Conservation (phyloP, 768 basidiomycete genomes). For the Strobilomyces dryophilus region DNA sequence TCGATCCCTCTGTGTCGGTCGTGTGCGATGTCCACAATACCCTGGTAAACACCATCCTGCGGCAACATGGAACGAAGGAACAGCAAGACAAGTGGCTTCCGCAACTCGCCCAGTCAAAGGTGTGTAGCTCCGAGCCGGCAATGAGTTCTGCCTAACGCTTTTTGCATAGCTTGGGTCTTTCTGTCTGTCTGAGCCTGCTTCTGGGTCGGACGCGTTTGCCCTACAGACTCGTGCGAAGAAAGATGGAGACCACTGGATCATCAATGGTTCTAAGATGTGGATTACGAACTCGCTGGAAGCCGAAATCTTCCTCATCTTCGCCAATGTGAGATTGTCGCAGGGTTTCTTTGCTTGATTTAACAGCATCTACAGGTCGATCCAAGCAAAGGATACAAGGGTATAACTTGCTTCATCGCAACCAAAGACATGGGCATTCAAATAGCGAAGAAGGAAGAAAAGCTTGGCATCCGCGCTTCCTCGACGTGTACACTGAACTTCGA, state of each 20-base stretch:
- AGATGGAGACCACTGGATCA: conserved; percentile 78
- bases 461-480: conserved; percentile 93
- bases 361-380: conserved; percentile 59
- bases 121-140: conserved; percentile 23
- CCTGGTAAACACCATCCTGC: conserved; percentile 90
- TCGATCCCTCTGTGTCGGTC: conserved; percentile 96
- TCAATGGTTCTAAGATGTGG: conserved; percentile 99
- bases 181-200: conserved; percentile 88
- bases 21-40: conserved; percentile 99
- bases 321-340: conserved; percentile 60
- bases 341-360: neutral
- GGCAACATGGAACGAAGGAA: conserved; percentile 78
- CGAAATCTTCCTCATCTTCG: conserved; percentile 90
- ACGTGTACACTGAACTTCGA: conserved; percentile 95
- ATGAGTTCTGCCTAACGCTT: neutral
- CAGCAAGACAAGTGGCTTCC: conserved; percentile 91
- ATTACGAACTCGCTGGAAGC: conserved; percentile 95
- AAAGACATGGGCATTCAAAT: conserved; percentile 97
- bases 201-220: conserved; percentile 97
- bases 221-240: conserved; percentile 89
- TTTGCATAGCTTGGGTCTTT: conserved; percentile 82
- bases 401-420: conserved; percentile 94
- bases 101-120: conserved; percentile 72
- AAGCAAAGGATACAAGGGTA: conserved; percentile 96
- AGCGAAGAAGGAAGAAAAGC: conserved; percentile 98